A percentile compares a stretch with the other conserved stretches of the same genome.
These are phyloP conservation scores for Monascus ruber DNA, from an alignment of 2,329 filamentous ascomycete species.

Conservation along the genomic window DNA sequence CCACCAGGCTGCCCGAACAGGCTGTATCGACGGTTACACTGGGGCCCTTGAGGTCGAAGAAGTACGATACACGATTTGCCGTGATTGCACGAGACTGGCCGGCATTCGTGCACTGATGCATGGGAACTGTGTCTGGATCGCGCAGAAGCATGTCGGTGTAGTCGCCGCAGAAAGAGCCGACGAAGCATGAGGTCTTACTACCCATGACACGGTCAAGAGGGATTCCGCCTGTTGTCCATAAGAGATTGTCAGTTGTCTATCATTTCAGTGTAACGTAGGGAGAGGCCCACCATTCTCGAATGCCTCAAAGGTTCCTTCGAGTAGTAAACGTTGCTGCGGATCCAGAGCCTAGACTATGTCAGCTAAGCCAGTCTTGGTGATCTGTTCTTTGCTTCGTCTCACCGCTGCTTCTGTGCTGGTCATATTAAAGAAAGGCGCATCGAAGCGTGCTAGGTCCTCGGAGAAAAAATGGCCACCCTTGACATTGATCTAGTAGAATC, in stretches of 20 bases:
- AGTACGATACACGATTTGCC: slow-evolving; percentile 20
- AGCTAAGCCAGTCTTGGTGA: no score
- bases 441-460: slow-evolving; percentile 17
- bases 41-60: slow-evolving; percentile 23
- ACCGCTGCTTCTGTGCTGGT: slow-evolving; percentile 18
- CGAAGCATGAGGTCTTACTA: slow-evolving; percentile 18
- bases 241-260: neutral
- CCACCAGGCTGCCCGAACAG: slow-evolving; percentile 20
- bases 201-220: slow-evolving; percentile 13
- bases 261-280: no score
- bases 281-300: slow-evolving; percentile 15
- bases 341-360: slow-evolving; percentile 14
- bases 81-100: slow-evolving; percentile 15
- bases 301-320: slow-evolving; percentile 19
- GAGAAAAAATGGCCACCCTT: slow-evolving; percentile 15
- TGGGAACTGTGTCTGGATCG: slow-evolving; percentile 17
- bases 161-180: slow-evolving; percentile 17
- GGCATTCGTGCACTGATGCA: slow-evolving; percentile 16
- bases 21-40: slow-evolving; percentile 24
- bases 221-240: slow-evolving; percentile 13
- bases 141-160: slow-evolving; percentile 18
- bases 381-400: neutral
- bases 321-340: slow-evolving; percentile 17
- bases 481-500: slow-evolving; percentile 12
- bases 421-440: slow-evolving; percentile 26